Evolutionary conservation across 2,329 filamentous ascomycete genomes (phyloP).

Genomic region (Epichloe aotearoae): DNA sequence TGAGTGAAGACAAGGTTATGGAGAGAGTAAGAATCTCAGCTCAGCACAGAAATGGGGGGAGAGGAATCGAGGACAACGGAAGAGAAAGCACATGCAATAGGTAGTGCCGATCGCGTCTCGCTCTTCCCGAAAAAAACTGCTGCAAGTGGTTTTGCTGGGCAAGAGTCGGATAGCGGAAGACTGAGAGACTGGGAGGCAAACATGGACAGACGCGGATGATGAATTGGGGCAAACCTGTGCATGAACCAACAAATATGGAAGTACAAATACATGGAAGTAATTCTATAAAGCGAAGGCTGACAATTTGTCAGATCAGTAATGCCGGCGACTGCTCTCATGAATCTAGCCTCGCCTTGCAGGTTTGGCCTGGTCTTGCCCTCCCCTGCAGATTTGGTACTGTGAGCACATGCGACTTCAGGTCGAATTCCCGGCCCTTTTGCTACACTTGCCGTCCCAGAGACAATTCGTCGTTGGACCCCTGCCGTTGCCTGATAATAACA

Average conservation of each 20-base stretch:
- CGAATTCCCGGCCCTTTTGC: too few species aligned
- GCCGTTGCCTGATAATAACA: too few species aligned
- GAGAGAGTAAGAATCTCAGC: neutral
- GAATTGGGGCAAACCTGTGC: slow-evolving; percentile 18
- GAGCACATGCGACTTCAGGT: too few species aligned
- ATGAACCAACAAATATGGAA: slow-evolving; percentile 10
- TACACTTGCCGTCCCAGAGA: too few species aligned
- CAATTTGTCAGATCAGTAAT: neutral
- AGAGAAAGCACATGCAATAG: slow-evolving; percentile 1
- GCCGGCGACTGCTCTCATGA: too few species aligned
- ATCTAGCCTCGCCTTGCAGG: too few species aligned
- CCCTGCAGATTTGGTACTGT: too few species aligned
- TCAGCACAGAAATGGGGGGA: neutral
- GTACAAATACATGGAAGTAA: too few species aligned
- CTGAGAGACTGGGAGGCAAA: slow-evolving; percentile 10
- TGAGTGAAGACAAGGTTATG: slow-evolving; percentile 13
- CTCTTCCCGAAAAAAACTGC: slow-evolving; percentile 7
- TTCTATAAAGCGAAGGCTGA: neutral
- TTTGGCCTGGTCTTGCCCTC: too few species aligned
- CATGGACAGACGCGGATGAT: slow-evolving; percentile 14
- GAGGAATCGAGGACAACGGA: slow-evolving; percentile 1
- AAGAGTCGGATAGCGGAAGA: slow-evolving; percentile 2
- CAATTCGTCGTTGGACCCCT: too few species aligned
- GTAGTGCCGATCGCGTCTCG: slow-evolving; percentile 3
- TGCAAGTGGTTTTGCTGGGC: slow-evolving; percentile 12